A percentile compares a stretch with the other conserved stretches of the same genome.
Evolutionary conservation across 306 rosid genomes (phyloP).

Genomic region (Trichosanthes truncata): DNA sequence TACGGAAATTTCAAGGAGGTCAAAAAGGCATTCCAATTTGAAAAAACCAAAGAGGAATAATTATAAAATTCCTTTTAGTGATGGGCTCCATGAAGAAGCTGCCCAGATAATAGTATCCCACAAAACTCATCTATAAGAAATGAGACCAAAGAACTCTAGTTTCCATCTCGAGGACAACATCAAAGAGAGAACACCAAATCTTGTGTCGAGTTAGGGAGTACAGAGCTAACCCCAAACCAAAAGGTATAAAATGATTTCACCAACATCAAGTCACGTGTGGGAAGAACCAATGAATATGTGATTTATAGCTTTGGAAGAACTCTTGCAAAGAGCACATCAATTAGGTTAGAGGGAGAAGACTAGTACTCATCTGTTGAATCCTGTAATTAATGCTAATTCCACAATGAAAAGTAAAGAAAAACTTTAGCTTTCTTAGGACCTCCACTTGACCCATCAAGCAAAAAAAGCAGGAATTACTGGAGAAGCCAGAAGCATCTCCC

Average conservation of each 20-base stretch:
- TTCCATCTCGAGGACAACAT: background rate
- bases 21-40: background rate
- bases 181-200: background rate
- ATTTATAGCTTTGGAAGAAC: background rate
- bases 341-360: background rate
- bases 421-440: background rate
- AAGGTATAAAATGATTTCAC: background rate
- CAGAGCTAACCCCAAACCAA: background rate
- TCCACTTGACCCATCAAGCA: background rate
- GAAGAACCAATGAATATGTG: background rate
- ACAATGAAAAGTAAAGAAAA: background rate
- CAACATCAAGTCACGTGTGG: background rate
- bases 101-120: background rate
- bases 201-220: background rate
- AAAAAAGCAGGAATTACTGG: background rate
- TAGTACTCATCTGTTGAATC: background rate
- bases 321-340: background rate
- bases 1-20: background rate
- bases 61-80: background rate
- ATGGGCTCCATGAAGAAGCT: background rate
- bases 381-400: background rate
- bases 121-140: background rate
- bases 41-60: background rate
- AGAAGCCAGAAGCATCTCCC: background rate
- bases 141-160: background rate